phyloP scores from a whole-genome alignment of 106 monocot genomes.

The Platanthera zijinensis region DNA sequence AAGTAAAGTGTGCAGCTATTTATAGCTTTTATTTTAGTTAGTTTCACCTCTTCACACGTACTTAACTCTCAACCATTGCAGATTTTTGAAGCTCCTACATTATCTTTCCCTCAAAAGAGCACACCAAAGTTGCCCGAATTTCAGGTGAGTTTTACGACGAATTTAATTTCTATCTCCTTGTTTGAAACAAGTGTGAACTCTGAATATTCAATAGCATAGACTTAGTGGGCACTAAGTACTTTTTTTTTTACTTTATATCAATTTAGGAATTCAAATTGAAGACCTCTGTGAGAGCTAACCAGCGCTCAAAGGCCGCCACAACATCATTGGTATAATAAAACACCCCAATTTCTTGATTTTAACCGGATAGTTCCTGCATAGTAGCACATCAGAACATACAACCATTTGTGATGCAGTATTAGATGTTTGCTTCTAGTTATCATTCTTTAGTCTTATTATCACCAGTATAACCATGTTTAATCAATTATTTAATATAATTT shows the following conservation, averaged over 20 bases:
- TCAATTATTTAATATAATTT: background rate
- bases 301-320: constrained; percentile 11
- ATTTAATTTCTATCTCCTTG: background rate
- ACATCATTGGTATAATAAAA: constrained; percentile 15
- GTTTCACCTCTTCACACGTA: background rate
- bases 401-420: background rate
- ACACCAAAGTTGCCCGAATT: constrained; percentile 37
- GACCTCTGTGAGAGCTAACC: constrained; percentile 44
- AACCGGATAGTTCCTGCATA: background rate
- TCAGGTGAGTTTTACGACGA: constrained; percentile 25
- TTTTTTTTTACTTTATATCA: background rate
- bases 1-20: constrained; percentile 22
- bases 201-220: background rate
- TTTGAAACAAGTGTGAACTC: background rate
- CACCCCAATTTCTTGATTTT: background rate
- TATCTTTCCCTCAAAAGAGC: constrained; percentile 47
- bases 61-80: constrained; percentile 10
- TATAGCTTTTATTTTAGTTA: background rate
- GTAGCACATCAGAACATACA: background rate
- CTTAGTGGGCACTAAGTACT: background rate
- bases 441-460: too few species aligned
- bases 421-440: background rate
- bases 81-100: constrained; percentile 60
- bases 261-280: constrained; percentile 57
- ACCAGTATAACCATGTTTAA: background rate